Conservation (phyloP, 2,329 filamentous ascomycete genomes). For the Diaporthe citrichinensis region DNA sequence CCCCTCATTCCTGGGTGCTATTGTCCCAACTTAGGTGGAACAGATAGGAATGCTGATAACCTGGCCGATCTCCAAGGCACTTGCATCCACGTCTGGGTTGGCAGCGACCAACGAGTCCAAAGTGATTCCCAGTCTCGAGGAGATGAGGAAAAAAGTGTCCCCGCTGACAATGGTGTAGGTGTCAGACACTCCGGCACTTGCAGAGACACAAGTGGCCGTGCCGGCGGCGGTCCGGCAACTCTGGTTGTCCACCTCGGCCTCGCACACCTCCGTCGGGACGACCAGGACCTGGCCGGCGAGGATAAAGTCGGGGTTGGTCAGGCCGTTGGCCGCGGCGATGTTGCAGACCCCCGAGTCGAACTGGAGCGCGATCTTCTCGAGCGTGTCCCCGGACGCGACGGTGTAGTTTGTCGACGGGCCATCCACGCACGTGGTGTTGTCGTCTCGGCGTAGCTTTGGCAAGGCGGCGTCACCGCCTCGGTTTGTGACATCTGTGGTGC, state of each 20-base stretch:
- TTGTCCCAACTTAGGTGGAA: background rate
- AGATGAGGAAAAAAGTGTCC: conserved; percentile 26
- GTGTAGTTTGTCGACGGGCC: conserved; percentile 22
- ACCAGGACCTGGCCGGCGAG: conserved; percentile 6
- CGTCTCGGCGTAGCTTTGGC: conserved; percentile 3
- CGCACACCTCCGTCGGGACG: conserved; percentile 22
- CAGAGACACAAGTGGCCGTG: conserved; percentile 13
- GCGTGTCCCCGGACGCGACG: conserved; percentile 15
- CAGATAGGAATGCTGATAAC: conserved; percentile 27
- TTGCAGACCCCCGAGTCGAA: conserved; percentile 33
- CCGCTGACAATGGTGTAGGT: conserved; percentile 8
- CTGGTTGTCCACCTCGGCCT: conserved; percentile 22
- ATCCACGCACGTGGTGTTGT: conserved; percentile 11
- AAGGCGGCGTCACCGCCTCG: background rate
- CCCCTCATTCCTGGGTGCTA: background rate
- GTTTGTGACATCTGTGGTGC: conserved; percentile 20
- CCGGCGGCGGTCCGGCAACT: conserved; percentile 13
- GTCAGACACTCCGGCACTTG: background rate
- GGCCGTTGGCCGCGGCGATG: conserved; percentile 11
- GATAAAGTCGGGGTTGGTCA: conserved; percentile 23
- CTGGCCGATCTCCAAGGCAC: conserved; percentile 21
- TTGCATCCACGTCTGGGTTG: conserved; percentile 4
- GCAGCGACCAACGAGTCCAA: conserved; percentile 21
- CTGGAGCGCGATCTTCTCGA: conserved; percentile 31
- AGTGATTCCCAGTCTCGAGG: conserved; percentile 23